Base-by-base conservation (phyloP, 2,329 filamentous ascomycete species). In the Pezicula carpinea region DNA sequence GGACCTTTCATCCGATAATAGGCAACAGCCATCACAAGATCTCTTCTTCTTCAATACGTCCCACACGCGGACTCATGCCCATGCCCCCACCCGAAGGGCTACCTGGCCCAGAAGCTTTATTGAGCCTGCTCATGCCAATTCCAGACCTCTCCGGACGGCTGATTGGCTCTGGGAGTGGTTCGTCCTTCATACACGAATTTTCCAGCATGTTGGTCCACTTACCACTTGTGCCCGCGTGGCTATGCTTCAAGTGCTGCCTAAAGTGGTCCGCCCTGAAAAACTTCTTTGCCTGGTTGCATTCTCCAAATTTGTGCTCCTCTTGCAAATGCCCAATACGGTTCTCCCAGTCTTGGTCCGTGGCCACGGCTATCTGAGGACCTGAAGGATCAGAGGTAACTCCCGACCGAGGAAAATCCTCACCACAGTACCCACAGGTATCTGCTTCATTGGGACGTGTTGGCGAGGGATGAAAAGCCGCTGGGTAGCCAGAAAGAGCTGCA, bases 161-260 rank as follows among this genome's bases (percentile, higher is more conserved):
- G 14, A 63, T 60, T 11, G 61, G 60, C 40, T 64, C 62, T 41
- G 75, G 76, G 23, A 80, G 75, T 45, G 82, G 79, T 60, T 96
- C 90, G 46, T 85, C 91, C 66, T 91, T 83, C 89, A 97, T 95
- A 70, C 93, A 99, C 5, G 91, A 89, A 63, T 89, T 95, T 66
- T 99, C 93, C 29, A 99, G 75, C 77, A 96, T 91, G 67, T 97
- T 97, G 11, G 93, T 99, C 93, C 93, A 99, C 68, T 97, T 97
- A 26, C 93, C 93, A 67, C 90, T 96, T 1, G 89, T 92, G 31
- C 93, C 93, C 32, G 88, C 89, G 69, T 97, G 93, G 65, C 90
- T 96, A 66, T 99, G 93, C 74, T 97, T 99, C 49, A 99, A 74
- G 69, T 99, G 93, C 68, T 99, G 93, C 50, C 93, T 83, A 75